Evolutionary conservation across 768 basidiomycete species (phyloP).

Genomic region (Leccinum incarnatum): DNA sequence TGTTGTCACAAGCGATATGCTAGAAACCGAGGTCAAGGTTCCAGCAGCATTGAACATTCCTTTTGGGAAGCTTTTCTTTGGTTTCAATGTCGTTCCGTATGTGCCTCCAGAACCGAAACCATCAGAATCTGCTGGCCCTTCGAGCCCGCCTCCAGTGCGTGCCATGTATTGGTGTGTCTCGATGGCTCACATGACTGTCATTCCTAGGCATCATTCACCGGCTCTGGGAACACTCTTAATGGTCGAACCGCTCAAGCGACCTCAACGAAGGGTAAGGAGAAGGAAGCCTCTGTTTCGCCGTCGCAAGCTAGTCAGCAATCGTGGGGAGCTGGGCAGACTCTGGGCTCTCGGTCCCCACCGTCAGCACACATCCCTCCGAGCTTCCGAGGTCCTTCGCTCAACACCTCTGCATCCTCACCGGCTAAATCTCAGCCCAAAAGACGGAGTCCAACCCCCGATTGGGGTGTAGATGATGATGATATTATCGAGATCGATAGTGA

Average conservation of each 20-base stretch:
- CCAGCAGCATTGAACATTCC: constrained; percentile 91
- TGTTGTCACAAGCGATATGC: constrained; percentile 76
- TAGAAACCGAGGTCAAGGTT: constrained; percentile 73
- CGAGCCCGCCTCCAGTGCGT: constrained; percentile 32
- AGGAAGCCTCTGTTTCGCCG: constrained; percentile 35
- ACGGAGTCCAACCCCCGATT: constrained; percentile 74
- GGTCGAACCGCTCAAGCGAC: constrained; percentile 42
- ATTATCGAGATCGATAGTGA: constrained; percentile 86
- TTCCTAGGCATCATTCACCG: constrained; percentile 50
- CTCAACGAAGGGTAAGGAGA: constrained; percentile 55
- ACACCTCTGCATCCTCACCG: constrained; percentile 47
- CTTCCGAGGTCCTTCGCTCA: constrained; percentile 40
- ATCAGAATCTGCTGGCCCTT: constrained; percentile 28
- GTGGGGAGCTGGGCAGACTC: constrained; percentile 49
- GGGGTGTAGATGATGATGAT: constrained; percentile 82
- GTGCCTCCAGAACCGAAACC: constrained; percentile 43
- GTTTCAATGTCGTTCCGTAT: constrained; percentile 79
- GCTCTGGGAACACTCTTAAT: constrained; percentile 65
- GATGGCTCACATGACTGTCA: not conserved
- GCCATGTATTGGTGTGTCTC: not conserved
- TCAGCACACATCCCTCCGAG: constrained; percentile 31
- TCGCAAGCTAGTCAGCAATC: constrained; percentile 34
- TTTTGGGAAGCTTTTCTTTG: constrained; percentile 95
- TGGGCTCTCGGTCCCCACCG: constrained; percentile 36
- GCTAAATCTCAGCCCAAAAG: constrained; percentile 38